Conservation (phyloP, 2,329 filamentous ascomycete genomes). For the Albifimbria verrucaria region DNA sequence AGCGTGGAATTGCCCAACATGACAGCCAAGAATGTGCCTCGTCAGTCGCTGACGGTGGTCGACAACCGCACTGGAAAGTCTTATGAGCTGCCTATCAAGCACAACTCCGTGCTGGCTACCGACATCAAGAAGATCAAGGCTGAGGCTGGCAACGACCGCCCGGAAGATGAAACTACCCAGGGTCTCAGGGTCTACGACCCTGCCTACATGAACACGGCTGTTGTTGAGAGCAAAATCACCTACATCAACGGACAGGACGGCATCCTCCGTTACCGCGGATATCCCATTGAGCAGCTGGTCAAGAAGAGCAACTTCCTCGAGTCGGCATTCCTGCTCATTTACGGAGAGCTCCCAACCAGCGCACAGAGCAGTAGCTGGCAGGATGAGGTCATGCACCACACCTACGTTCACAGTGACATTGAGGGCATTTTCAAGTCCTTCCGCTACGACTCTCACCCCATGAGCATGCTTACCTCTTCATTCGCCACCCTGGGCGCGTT, state of each 20-base stretch:
- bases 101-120: conserved; percentile 47
- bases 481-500: conserved; percentile 49
- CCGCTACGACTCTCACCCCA: conserved; percentile 49
- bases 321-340: conserved; percentile 47
- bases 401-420: conserved; percentile 45
- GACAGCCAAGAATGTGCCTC: conserved; percentile 10
- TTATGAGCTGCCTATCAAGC: conserved; percentile 46
- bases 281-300: conserved; percentile 49
- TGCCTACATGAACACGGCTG: conserved; percentile 52
- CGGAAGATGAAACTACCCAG: conserved; percentile 44
- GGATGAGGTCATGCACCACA: conserved; percentile 49
- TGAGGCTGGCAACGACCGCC: conserved; percentile 26
- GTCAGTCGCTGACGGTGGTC: conserved; percentile 37
- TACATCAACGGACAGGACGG: conserved; percentile 52
- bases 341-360: conserved; percentile 44
- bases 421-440: conserved; percentile 49
- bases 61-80: conserved; percentile 47
- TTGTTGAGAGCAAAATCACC: conserved; percentile 46
- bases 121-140: conserved; percentile 51
- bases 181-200: conserved; percentile 49
- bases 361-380: conserved; percentile 39
- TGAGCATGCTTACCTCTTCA: conserved; percentile 48
- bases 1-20: too few species aligned
- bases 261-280: conserved; percentile 49
- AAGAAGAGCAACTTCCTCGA: conserved; percentile 48